Evolutionary conservation across 2,329 filamentous ascomycete species (phyloP).

Genomic region (Bipolaris sorokiniana): DNA sequence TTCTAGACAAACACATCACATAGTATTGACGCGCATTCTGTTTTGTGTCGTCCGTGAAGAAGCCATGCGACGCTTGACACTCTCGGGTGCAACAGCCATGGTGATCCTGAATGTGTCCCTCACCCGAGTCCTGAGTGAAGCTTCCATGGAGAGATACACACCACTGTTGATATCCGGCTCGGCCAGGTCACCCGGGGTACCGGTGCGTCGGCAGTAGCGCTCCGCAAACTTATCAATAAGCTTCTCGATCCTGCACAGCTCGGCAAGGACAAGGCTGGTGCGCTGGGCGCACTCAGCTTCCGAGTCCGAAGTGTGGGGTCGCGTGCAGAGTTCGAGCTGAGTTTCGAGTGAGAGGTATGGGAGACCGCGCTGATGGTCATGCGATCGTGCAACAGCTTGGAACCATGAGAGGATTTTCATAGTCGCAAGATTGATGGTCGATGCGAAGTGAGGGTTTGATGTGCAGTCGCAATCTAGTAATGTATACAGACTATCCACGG

Average conservation of each 20-base stretch:
- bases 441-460: slow-evolving; percentile 46
- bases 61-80: slow-evolving; percentile 44
- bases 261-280: slow-evolving; percentile 41
- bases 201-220: slow-evolving; percentile 35
- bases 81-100: slow-evolving; percentile 44
- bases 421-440: slow-evolving; percentile 44
- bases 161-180: slow-evolving; percentile 38
- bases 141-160: slow-evolving; percentile 40
- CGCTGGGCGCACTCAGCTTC: slow-evolving; percentile 42
- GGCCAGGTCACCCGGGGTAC: slow-evolving; percentile 26
- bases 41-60: slow-evolving; percentile 36
- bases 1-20: slow-evolving; percentile 15
- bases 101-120: slow-evolving; percentile 48
- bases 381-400: slow-evolving; percentile 41
- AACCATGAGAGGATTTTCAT: slow-evolving; percentile 48
- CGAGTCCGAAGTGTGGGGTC: slow-evolving; percentile 30
- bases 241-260: slow-evolving; percentile 47
- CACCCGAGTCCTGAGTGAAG: slow-evolving; percentile 42
- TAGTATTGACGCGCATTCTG: slow-evolving; percentile 38
- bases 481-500: slow-evolving; percentile 43
- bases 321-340: slow-evolving; percentile 37
- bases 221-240: slow-evolving; percentile 48
- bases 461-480: slow-evolving; percentile 45
- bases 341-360: slow-evolving; percentile 27
- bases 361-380: slow-evolving; percentile 20